phyloP scores from a whole-genome alignment of 1,284 basidiomycete genomes.

The Austroboletus novae-zelandiae region DNA sequence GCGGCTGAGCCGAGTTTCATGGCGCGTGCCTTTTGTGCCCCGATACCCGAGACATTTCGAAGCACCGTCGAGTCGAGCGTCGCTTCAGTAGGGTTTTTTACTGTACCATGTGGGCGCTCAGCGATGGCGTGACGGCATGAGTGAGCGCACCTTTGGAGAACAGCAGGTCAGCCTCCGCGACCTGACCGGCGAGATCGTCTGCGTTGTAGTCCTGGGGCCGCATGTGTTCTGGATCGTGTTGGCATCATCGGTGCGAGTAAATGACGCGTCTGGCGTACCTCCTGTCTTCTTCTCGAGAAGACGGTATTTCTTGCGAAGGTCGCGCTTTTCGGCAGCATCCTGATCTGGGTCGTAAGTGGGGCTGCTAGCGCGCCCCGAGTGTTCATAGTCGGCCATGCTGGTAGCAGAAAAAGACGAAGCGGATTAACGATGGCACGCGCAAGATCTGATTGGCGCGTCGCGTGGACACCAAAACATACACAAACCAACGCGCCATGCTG shows the following conservation, averaged over 20 bases:
- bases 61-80: slow-evolving; percentile 77
- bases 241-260: not conserved
- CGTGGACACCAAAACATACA: slow-evolving; percentile 23
- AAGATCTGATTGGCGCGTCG: slow-evolving; percentile 20
- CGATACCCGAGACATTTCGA: slow-evolving; percentile 63
- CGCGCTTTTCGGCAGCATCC: slow-evolving; percentile 70
- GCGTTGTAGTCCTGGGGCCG: slow-evolving; percentile 56
- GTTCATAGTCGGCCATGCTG: slow-evolving; percentile 19
- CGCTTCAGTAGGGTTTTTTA: slow-evolving; percentile 77
- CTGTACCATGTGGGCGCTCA: slow-evolving; percentile 36
- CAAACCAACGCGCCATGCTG: slow-evolving; percentile 18
- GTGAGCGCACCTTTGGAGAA: slow-evolving; percentile 55
- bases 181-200: slow-evolving; percentile 52
- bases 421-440: not conserved
- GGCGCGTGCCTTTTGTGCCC: slow-evolving; percentile 78
- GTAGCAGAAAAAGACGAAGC: not conserved
- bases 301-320: slow-evolving; percentile 68
- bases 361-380: slow-evolving; percentile 15
- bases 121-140: slow-evolving; percentile 4
- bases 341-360: slow-evolving; percentile 76
- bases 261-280: slow-evolving; percentile 39
- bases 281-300: slow-evolving; percentile 59
- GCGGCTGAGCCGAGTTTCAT: slow-evolving; percentile 80
- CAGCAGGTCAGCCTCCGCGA: slow-evolving; percentile 54
- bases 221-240: slow-evolving; percentile 27